Conservation (phyloP, 2,329 filamentous ascomycete genomes). For the Diaporthe ampelina region DNA sequence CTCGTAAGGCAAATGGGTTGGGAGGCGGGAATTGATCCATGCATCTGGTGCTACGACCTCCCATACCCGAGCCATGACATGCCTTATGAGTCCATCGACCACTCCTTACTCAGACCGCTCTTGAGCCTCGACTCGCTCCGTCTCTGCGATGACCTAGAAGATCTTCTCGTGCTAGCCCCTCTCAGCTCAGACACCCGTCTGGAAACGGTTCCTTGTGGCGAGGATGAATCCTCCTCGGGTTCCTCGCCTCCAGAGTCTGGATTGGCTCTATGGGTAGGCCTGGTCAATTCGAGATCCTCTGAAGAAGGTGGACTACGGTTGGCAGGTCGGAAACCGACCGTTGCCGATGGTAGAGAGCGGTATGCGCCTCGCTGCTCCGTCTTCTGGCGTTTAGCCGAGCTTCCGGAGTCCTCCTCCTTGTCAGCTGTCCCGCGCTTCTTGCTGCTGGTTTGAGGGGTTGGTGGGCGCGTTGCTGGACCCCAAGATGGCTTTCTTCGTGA, state of each 20-base stretch:
- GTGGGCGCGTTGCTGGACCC: background rate
- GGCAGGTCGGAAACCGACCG: background rate
- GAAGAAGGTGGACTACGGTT: background rate
- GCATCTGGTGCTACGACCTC: background rate
- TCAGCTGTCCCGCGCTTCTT: background rate
- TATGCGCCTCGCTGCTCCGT: background rate
- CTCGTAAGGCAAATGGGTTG: background rate
- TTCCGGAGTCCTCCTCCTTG: too few species aligned
- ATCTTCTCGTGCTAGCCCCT: background rate
- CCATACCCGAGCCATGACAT: background rate
- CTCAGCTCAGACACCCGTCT: slow-evolving; percentile 33
- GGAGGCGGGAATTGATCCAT: background rate
- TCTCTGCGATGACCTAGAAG: slow-evolving; percentile 11
- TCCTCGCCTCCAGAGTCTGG: background rate
- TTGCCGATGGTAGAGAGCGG: too few species aligned
- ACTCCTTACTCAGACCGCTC: slow-evolving; percentile 25
- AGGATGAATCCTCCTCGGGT: background rate
- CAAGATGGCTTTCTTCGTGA: background rate
- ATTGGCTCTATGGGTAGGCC: background rate
- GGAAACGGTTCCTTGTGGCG: background rate
- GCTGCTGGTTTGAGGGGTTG: background rate
- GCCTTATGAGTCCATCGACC: slow-evolving; percentile 4
- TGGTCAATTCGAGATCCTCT: slow-evolving; percentile 12
- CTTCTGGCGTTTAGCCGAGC: background rate
- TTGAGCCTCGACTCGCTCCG: slow-evolving; percentile 16